These are phyloP conservation scores for Chytriomyces sp. DNA, from an alignment of 192 early-diverging fungal species.

Conservation along the genomic window DNA sequence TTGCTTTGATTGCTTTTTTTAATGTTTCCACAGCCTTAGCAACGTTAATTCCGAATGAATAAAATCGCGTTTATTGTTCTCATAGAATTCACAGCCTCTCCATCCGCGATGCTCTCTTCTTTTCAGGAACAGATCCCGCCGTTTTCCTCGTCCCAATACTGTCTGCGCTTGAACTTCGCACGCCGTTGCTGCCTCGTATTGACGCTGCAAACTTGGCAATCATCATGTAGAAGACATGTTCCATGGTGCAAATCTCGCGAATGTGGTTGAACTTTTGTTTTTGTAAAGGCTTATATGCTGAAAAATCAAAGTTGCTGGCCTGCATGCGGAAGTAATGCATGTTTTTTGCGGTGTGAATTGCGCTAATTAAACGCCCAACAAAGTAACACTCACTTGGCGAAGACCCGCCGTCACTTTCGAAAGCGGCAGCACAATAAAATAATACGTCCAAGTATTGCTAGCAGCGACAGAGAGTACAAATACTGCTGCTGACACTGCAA, in stretches of 20 bases:
- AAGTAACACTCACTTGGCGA: too few species aligned
- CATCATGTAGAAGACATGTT: not conserved
- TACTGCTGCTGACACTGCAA: not conserved
- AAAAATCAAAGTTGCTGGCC: conserved; percentile 3
- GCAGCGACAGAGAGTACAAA: not conserved
- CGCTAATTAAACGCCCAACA: too few species aligned
- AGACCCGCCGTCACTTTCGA: too few species aligned
- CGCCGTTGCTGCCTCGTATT: not conserved
- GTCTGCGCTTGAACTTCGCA: not conserved
- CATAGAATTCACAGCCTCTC: too few species aligned
- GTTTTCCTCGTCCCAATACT: too few species aligned
- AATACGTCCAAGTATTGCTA: not conserved
- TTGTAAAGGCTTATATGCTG: not conserved
- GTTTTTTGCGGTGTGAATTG: too few species aligned
- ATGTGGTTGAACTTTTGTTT: not conserved
- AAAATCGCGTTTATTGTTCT: too few species aligned
- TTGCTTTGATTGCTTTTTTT: too few species aligned
- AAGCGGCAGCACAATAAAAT: not conserved
- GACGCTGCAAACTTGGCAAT: not conserved
- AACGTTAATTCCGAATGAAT: too few species aligned
- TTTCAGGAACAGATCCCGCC: too few species aligned
- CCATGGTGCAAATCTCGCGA: not conserved
- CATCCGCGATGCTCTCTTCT: too few species aligned
- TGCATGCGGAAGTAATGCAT: not conserved
- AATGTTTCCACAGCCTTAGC: too few species aligned